These are phyloP conservation scores for Eutypella sp. DNA, from an alignment of 2,329 filamentous ascomycete species.

Conservation along the genomic window DNA sequence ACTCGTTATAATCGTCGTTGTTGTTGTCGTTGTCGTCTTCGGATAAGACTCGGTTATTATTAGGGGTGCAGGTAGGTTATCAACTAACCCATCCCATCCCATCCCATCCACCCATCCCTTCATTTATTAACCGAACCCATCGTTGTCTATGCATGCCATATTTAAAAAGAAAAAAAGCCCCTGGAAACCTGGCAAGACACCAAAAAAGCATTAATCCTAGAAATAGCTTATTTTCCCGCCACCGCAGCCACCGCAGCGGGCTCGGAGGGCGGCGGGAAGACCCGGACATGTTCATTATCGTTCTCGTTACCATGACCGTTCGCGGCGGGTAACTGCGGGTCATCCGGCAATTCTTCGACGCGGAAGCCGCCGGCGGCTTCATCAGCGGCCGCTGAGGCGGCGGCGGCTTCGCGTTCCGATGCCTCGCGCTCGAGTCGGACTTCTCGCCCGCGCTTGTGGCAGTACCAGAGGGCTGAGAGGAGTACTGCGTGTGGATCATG, in stretches of 20 bases:
- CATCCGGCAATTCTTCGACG: constrained; percentile 47
- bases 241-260: background rate
- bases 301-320: background rate
- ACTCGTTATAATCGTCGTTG: too few relatives aligned
- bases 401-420: constrained; percentile 33
- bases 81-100: too few relatives aligned
- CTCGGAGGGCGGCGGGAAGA: background rate
- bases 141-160: too few relatives aligned
- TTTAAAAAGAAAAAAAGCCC: too few relatives aligned
- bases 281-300: background rate
- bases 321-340: constrained; percentile 34
- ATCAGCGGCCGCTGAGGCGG: constrained; percentile 31
- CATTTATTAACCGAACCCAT: too few relatives aligned
- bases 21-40: too few relatives aligned
- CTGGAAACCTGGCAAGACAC: too few relatives aligned
- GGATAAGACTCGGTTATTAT: too few relatives aligned
- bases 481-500: constrained; percentile 50
- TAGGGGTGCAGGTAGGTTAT: too few relatives aligned
- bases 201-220: too few relatives aligned
- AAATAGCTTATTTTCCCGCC: too few relatives aligned
- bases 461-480: constrained; percentile 96
- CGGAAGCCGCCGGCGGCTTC: constrained; percentile 34
- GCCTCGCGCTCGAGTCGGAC: constrained; percentile 64
- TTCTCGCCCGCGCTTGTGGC: constrained; percentile 89
- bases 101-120: too few relatives aligned